Percentiles rank a stretch among this genome's conserved stretches.
phyloP scores from a whole-genome alignment of 2,329 filamentous ascomycete genomes.

The Botrytis deweyae region DNA sequence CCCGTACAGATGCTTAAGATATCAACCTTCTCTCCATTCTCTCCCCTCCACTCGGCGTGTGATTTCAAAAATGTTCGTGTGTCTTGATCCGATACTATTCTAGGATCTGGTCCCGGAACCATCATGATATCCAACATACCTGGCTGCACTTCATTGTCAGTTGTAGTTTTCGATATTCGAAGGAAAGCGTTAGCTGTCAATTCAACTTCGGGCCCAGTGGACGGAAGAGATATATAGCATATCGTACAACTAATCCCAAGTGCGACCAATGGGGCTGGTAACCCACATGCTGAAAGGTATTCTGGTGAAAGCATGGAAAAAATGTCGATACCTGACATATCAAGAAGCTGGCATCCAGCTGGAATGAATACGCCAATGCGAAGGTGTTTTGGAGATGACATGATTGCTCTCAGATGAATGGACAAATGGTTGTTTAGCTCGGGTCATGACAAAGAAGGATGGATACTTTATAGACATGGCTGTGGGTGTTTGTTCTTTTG shows the following conservation, averaged over 20 bases:
- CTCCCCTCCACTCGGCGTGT: constrained; percentile 40
- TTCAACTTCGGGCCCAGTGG: constrained; percentile 41
- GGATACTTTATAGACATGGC: background rate
- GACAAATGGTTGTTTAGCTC: background rate
- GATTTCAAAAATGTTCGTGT: constrained; percentile 46
- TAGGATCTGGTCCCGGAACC: constrained; percentile 51
- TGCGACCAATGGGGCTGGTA: constrained; percentile 43
- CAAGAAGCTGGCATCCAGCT: background rate
- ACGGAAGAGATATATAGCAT: constrained; percentile 48
- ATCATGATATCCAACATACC: constrained; percentile 52
- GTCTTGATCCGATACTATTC: constrained; percentile 37
- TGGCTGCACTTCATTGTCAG: constrained; percentile 46
- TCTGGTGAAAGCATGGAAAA: constrained; percentile 44
- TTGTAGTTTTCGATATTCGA: constrained; percentile 46
- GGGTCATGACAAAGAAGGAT: background rate
- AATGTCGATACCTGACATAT: background rate
- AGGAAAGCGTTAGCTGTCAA: constrained; percentile 46
- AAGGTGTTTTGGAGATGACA: background rate
- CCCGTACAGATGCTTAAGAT: constrained; percentile 55
- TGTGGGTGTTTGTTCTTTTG: background rate
- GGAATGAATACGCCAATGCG: background rate
- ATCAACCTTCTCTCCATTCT: constrained; percentile 43
- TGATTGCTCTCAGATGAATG: background rate
- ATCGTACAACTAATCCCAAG: constrained; percentile 47
- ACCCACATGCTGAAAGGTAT: constrained; percentile 44